Evolutionary conservation across 768 basidiomycete genomes (phyloP).

Genomic region (Lactifluus pinguis): DNA sequence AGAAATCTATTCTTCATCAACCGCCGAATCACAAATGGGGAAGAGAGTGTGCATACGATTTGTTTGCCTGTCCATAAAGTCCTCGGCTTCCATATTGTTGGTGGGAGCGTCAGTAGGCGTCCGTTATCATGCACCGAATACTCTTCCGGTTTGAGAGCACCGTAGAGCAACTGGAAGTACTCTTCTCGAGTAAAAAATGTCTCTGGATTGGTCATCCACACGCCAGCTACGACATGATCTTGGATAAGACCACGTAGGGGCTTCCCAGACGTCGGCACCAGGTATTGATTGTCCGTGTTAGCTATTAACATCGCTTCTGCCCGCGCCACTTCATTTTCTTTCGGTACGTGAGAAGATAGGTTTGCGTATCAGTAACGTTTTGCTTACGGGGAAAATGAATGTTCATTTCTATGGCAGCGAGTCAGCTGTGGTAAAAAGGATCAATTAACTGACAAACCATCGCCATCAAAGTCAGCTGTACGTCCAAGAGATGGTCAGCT

Average conservation of each 20-base stretch:
- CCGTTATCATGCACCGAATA: conserved; percentile 46
- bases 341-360: conserved; percentile 1
- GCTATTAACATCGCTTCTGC: conserved; percentile 92
- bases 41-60: conserved; percentile 47
- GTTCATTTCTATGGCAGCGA: conserved; percentile 76
- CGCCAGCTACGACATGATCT: conserved; percentile 96
- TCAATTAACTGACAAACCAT: conserved; percentile 40
- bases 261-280: conserved; percentile 98
- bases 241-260: conserved; percentile 97
- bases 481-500: conserved; percentile 6
- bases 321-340: conserved; percentile 91
- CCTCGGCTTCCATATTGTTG: conserved; percentile 84
- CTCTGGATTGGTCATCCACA: conserved; percentile 98
- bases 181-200: conserved; percentile 93
- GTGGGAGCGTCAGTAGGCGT: conserved; percentile 74
- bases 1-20: conserved; percentile 55
- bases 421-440: conserved; percentile 13
- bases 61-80: conserved; percentile 98
- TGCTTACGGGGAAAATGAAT: conserved; percentile 94
- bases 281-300: conserved; percentile 97
- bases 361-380: not conserved
- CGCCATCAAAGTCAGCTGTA: conserved; percentile 85
- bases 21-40: not conserved
- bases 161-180: conserved; percentile 93
- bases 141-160: conserved; percentile 85